phyloP scores from a whole-genome alignment of 2,329 filamentous ascomycete genomes.

The Trichoderma sp. region DNA sequence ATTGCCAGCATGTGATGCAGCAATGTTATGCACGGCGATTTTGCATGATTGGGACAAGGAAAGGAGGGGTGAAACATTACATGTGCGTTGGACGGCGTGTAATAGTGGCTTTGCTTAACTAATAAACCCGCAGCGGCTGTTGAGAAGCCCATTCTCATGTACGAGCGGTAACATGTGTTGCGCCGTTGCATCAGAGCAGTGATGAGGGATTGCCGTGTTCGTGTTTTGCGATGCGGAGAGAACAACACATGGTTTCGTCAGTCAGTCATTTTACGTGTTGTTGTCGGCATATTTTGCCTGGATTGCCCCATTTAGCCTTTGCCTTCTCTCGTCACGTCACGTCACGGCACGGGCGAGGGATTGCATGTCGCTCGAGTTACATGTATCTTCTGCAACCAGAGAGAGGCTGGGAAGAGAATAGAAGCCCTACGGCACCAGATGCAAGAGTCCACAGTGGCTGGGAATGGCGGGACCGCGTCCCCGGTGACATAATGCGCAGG shows the following conservation, averaged over 20 bases:
- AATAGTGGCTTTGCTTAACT: background rate
- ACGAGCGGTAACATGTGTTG: background rate
- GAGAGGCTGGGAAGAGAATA: background rate
- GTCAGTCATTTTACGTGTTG: background rate
- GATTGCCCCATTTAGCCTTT: conserved; percentile 8
- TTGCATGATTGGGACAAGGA: background rate
- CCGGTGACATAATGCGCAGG: conserved; percentile 10
- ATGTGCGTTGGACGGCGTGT: background rate
- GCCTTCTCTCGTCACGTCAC: background rate
- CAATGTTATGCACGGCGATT: background rate
- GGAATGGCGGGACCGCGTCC: background rate
- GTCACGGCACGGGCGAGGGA: conserved; percentile 1
- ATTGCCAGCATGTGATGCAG: background rate
- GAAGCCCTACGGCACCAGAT: background rate
- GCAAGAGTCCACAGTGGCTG: conserved; percentile 5
- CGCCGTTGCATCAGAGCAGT: no score
- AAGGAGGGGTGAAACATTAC: background rate
- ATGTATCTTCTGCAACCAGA: background rate
- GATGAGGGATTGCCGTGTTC: background rate
- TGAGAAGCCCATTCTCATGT: background rate
- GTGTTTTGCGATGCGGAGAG: background rate
- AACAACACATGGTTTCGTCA: background rate
- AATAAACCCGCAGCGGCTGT: background rate
- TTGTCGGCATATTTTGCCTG: background rate
- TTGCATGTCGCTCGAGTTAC: conserved; percentile 15